A percentile compares a stretch with the other conserved stretches of the same genome.
Conservation (phyloP, 768 basidiomycete species). For the Infundibulicybe gibba region DNA sequence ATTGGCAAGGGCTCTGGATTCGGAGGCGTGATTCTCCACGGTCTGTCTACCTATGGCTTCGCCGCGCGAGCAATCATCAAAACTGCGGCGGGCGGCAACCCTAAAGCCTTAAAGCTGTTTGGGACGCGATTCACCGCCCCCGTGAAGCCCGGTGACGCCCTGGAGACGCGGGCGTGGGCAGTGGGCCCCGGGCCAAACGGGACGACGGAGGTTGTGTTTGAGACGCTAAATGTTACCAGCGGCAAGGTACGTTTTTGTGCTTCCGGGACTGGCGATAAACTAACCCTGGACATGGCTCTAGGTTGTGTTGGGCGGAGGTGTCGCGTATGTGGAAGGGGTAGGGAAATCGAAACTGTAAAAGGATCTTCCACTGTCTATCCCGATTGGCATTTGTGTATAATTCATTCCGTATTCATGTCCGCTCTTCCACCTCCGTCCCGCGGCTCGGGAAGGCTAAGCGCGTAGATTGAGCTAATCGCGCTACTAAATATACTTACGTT, state of each 20-base stretch:
- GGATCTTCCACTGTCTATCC: not conserved
- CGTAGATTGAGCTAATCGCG: too few relatives aligned
- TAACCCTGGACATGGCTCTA: slow-evolving; percentile 10
- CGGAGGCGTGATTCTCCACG: slow-evolving; percentile 83
- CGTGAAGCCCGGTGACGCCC: slow-evolving; percentile 54
- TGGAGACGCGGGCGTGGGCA: slow-evolving; percentile 81
- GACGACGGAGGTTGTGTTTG: slow-evolving; percentile 56
- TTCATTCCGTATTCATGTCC: too few relatives aligned
- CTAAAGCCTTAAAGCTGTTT: slow-evolving; percentile 61
- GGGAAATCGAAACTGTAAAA: slow-evolving; percentile 20
- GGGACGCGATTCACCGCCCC: slow-evolving; percentile 80
- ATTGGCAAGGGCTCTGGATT: slow-evolving; percentile 76
- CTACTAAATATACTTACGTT: too few relatives aligned
- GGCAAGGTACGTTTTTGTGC: slow-evolving; percentile 43
- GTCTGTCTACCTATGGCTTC: slow-evolving; percentile 79
- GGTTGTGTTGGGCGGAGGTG: slow-evolving; percentile 56
- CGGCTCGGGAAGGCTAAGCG: too few relatives aligned
- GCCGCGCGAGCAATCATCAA: slow-evolving; percentile 73
- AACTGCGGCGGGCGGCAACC: slow-evolving; percentile 56
- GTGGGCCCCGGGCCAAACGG: slow-evolving; percentile 62
- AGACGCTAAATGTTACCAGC: slow-evolving; percentile 54
- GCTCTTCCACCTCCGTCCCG: too few relatives aligned
- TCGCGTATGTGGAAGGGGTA: slow-evolving; percentile 59
- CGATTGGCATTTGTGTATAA: not conserved
- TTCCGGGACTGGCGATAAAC: too few relatives aligned